A percentile compares a stretch with the other conserved stretches of the same genome.
Conservation (phyloP, 1,284 basidiomycete species). For the Cutaneotrichosporon sp. region DNA sequence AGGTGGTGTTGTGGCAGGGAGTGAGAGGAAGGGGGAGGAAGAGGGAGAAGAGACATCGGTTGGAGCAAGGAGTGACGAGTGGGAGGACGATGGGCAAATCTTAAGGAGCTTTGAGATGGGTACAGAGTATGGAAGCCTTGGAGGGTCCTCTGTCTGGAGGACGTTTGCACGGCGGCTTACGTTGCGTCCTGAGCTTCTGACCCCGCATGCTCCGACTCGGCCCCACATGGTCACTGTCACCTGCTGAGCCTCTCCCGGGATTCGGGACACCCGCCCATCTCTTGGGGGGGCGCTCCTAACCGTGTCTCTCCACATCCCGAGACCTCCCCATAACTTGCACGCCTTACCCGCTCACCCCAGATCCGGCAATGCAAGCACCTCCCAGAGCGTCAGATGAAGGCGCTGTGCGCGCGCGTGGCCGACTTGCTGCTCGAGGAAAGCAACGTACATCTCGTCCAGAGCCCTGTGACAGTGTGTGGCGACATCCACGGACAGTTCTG, state of each 20-base stretch:
- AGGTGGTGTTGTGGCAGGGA: neutral
- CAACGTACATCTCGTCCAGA: conserved; percentile 89
- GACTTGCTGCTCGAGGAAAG: conserved; percentile 87
- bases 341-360: conserved; percentile 42
- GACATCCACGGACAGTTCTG: conserved; percentile 96
- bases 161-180: neutral
- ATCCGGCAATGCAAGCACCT: conserved; percentile 81
- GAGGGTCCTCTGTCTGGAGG: too few relatives aligned
- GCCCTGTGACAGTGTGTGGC: conserved; percentile 88
- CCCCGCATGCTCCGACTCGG: neutral
- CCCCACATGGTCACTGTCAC: too few relatives aligned
- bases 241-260: too few relatives aligned
- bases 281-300: neutral
- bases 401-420: conserved; percentile 80
- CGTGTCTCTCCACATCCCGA: neutral
- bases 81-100: too few relatives aligned
- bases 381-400: conserved; percentile 87
- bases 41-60: neutral
- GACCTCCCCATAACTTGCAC: neutral
- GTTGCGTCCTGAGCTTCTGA: neutral
- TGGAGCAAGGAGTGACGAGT: neutral
- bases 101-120: too few relatives aligned
- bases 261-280: neutral
- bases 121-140: too few relatives aligned
- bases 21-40: neutral